These are phyloP conservation scores for Lactifluus echinatus DNA, from an alignment of 768 basidiomycete genomes.

Conservation along the genomic window DNA sequence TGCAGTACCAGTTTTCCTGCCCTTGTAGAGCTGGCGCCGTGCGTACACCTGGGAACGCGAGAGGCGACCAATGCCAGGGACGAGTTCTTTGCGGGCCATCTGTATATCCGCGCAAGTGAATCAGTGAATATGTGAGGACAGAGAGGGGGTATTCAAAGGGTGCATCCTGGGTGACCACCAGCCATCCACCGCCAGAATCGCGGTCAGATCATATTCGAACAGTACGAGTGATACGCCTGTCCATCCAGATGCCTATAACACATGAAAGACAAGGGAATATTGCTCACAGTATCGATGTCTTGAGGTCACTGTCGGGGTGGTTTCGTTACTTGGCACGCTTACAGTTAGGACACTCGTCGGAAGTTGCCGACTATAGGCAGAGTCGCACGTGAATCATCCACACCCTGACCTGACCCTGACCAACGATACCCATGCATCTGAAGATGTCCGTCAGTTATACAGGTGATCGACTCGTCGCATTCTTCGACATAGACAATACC, in stretches of 20 bases:
- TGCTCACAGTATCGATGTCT: conserved; percentile 37
- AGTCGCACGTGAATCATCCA: conserved; percentile 1
- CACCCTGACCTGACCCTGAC: no score
- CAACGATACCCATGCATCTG: no score
- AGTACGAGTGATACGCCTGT: not conserved
- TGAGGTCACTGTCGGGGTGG: conserved; percentile 33
- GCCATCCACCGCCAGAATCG: conserved; percentile 29
- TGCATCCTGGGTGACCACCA: conserved; percentile 29
- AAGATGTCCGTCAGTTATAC: no score
- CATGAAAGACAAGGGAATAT: conserved; percentile 21
- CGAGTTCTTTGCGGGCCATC: conserved; percentile 87
- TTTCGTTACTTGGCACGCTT: conserved; percentile 9
- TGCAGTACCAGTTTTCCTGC: conserved; percentile 67
- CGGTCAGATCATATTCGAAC: conserved; percentile 10
- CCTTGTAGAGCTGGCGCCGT: conserved; percentile 80
- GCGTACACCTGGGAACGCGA: conserved; percentile 76
- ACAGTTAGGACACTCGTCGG: conserved; percentile 13
- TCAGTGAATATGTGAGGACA: not conserved
- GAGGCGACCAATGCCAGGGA: conserved; percentile 71
- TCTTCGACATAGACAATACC: conserved; percentile 86
- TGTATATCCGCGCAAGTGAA: conserved; percentile 24
- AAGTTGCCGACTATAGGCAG: not conserved
- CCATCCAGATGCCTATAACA: not conserved
- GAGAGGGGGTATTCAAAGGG: not conserved
- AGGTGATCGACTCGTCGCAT: conserved; percentile 58